These are phyloP conservation scores for Aphanocladium album DNA, from an alignment of 2,329 filamentous ascomycete genomes.

Conservation along the genomic window DNA sequence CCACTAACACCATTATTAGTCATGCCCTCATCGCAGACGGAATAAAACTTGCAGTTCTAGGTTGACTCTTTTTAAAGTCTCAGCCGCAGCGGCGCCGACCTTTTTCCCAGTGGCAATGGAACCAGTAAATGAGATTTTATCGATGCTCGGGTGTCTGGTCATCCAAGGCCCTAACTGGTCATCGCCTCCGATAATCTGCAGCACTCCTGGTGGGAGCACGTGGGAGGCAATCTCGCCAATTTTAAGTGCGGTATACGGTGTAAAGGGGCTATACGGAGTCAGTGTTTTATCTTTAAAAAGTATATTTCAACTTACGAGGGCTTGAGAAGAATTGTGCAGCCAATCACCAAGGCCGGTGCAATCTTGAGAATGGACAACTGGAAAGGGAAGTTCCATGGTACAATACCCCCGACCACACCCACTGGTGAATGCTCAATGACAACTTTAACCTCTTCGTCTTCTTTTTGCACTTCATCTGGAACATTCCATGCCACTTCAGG, in stretches of 20 bases:
- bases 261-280: slow-evolving; percentile 35
- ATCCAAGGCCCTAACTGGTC: slow-evolving; percentile 56
- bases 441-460: slow-evolving; percentile 21
- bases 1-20: slow-evolving; percentile 25
- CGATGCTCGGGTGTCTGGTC: slow-evolving; percentile 53
- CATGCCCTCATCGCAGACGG: neutral
- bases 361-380: slow-evolving; percentile 49
- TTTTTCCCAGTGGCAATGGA: slow-evolving; percentile 56
- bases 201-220: slow-evolving; percentile 58
- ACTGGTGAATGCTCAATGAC: slow-evolving; percentile 31
- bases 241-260: slow-evolving; percentile 55
- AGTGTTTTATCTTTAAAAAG: neutral
- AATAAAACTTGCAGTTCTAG: slow-evolving; percentile 43
- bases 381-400: slow-evolving; percentile 56
- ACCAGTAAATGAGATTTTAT: slow-evolving; percentile 61
- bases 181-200: slow-evolving; percentile 56
- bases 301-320: slow-evolving; percentile 33
- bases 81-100: slow-evolving; percentile 51
- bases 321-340: slow-evolving; percentile 52
- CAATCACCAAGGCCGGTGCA: slow-evolving; percentile 50
- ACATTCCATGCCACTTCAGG: neutral
- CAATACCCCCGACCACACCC: slow-evolving; percentile 42
- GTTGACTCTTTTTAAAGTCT: slow-evolving; percentile 55
- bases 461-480: slow-evolving; percentile 16
- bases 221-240: slow-evolving; percentile 52